phyloP scores from a whole-genome alignment of 2,329 filamentous ascomycete genomes.

The Sporothrix schenckii region DNA sequence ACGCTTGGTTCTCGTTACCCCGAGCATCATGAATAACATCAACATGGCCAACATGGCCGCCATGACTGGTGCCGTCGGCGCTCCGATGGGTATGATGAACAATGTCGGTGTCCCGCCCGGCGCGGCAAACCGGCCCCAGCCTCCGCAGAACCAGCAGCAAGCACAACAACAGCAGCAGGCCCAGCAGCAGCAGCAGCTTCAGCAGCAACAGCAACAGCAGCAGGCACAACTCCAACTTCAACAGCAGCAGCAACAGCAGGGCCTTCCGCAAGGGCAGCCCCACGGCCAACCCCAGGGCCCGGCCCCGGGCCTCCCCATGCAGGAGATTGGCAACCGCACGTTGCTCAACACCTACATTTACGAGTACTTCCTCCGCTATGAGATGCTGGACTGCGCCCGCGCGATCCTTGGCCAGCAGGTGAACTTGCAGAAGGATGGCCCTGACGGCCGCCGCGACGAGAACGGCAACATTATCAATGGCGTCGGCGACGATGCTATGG shows the following conservation, averaged over 20 bases:
- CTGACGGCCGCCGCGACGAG: slow-evolving; percentile 63
- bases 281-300: slow-evolving; percentile 30
- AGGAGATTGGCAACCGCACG: slow-evolving; percentile 53
- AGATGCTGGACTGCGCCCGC: slow-evolving; percentile 81
- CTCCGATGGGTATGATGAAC: slow-evolving; percentile 68
- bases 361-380: slow-evolving; percentile 85
- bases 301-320: slow-evolving; percentile 45
- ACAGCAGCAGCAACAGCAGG: slow-evolving; percentile 24
- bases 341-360: slow-evolving; percentile 86
- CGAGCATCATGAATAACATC: slow-evolving; percentile 60
- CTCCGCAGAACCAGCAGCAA: slow-evolving; percentile 40
- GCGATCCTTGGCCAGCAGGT: slow-evolving; percentile 70
- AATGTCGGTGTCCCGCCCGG: slow-evolving; percentile 51
- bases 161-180: slow-evolving; percentile 31
- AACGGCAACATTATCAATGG: slow-evolving; percentile 72
- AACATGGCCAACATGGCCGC: slow-evolving; percentile 71
- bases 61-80: slow-evolving; percentile 69
- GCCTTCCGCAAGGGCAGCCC: slow-evolving; percentile 42
- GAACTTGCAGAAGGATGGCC: slow-evolving; percentile 69
- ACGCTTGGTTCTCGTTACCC: not conserved
- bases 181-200: slow-evolving; percentile 28
- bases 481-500: slow-evolving; percentile 73
- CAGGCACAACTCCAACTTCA: slow-evolving; percentile 36
- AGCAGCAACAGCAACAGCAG: slow-evolving; percentile 28
- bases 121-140: slow-evolving; percentile 40